A percentile compares a stretch with the other conserved stretches of the same genome.
phyloP scores from a whole-genome alignment of 345 rosid genomes.

The Corchorus capsularis region DNA sequence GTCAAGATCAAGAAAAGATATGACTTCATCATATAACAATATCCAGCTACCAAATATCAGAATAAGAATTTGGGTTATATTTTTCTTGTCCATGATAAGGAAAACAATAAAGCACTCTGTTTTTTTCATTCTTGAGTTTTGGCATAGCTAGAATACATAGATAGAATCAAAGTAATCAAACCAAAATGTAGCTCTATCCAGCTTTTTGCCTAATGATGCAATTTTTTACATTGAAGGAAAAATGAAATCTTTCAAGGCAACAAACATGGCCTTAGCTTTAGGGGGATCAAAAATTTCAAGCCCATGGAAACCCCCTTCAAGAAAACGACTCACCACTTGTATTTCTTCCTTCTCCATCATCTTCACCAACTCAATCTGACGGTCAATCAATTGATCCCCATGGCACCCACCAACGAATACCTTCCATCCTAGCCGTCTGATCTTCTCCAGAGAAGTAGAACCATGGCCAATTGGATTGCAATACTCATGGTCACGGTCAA shows the following conservation, averaged over 20 bases:
- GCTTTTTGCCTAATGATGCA: no score
- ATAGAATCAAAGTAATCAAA: no score
- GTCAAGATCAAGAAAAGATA: no score
- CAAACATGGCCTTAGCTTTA: constrained; percentile 31
- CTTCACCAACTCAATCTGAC: constrained; percentile 55
- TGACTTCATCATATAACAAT: no score
- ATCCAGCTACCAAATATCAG: no score
- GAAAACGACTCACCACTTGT: constrained; percentile 42
- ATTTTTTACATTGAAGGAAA: no score
- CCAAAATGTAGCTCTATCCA: no score
- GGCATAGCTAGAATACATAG: no score
- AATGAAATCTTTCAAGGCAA: not conserved
- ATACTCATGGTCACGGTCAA: constrained; percentile 44
- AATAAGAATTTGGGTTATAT: no score
- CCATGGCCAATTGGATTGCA: constrained; percentile 50
- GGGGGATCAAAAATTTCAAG: constrained; percentile 57
- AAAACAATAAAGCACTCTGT: no score
- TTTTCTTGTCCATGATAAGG: no score
- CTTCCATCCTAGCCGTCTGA: constrained; percentile 47
- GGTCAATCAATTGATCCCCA: constrained; percentile 69
- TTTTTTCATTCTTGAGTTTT: no score
- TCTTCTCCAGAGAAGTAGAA: constrained; percentile 34
- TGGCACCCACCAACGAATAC: constrained; percentile 42
- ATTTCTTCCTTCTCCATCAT: constrained; percentile 54
- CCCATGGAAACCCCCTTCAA: constrained; percentile 59